phyloP scores from a whole-genome alignment of 306 rosid species.

The Lathyrus oleraceus region DNA sequence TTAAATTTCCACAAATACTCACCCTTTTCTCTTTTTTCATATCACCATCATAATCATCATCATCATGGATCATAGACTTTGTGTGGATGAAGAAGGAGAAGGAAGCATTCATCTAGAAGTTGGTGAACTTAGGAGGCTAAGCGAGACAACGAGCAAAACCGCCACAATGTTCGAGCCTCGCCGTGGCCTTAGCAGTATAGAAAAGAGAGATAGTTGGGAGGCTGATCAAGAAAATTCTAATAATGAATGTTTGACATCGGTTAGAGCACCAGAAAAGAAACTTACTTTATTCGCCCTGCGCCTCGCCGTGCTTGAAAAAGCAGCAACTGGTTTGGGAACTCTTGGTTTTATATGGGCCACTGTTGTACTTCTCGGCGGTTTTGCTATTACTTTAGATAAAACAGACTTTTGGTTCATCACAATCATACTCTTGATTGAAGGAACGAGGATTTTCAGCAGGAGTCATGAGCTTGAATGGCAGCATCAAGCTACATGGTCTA shows the following conservation, averaged over 20 bases:
- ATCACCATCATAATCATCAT: background rate
- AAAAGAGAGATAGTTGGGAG: conserved; percentile 51
- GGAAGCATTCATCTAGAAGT: conserved; percentile 54
- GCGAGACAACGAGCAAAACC: conserved; percentile 48
- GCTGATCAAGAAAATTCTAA: conserved; percentile 12
- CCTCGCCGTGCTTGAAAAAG: conserved; percentile 85
- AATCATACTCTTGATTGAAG: conserved; percentile 77
- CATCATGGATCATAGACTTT: conserved; percentile 50
- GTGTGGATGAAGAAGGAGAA: conserved; percentile 39
- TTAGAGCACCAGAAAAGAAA: conserved; percentile 77
- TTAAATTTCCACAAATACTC: conserved; percentile 1
- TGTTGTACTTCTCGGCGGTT: conserved; percentile 87
- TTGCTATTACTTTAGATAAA: conserved; percentile 71
- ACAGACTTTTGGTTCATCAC: conserved; percentile 89
- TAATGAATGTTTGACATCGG: conserved; percentile 17
- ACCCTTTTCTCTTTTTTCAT: conserved; percentile 4
- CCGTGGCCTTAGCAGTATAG: conserved; percentile 30
- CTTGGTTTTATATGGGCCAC: conserved; percentile 97
- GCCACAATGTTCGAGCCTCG: conserved; percentile 60
- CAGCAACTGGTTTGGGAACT: conserved; percentile 88
- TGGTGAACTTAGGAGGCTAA: conserved; percentile 44
- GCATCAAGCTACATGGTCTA: conserved; percentile 91
- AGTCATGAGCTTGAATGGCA: conserved; percentile 99
- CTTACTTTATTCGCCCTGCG: conserved; percentile 82
- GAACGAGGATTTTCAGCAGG: conserved; percentile 87